Base-by-base conservation (phyloP, 345 rosid species). In the Acer yangbiense region DNA sequence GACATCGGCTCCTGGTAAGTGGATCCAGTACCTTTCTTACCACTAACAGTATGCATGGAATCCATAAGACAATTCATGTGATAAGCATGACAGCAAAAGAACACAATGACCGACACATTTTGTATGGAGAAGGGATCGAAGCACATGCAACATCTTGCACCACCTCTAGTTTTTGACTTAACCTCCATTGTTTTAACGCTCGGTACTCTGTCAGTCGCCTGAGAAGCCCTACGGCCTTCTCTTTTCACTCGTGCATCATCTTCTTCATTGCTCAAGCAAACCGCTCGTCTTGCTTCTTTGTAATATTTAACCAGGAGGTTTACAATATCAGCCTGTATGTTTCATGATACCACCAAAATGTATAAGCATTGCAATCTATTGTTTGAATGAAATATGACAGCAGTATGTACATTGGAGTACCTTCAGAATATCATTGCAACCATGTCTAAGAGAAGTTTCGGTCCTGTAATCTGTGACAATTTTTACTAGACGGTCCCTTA, bases 61-160 rank as follows among this genome's bases (percentile, higher is more conserved):
- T 94, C 99, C 89, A 76, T 77, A 76, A 97, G 93, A 77, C 99
- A 97, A 25, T 80, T 81, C 88, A 72, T 83, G 84, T 97, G 99
- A 84, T 97, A 94, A 54, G 93, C 94, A 80, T 97, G 99, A 71
- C 99, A 94, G 81, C 99, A 97, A 82, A 93, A 94, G 94, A 97
- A 97, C 67, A 87, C 84, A 9, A 93, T 84, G 1, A 90, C 96
- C 0, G 98, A 90, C 62, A 87, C 94, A 17, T 87, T 90, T 81
- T 88, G 94, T 76, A 94, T 89, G 11, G 97, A 94, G 68, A 97
- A 87, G 21, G 94, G 93, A 55, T 94, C 98, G 3, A 97, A 97
- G 82, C 99, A 97, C 81, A 97, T 88, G 90, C 99, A 92, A 75
- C 98, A 97, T 80, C 99, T 89, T 64, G 94, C 89, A 64, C 88